Conservation (phyloP, 2,329 filamentous ascomycete genomes). For the Neoascochyta sp. region DNA sequence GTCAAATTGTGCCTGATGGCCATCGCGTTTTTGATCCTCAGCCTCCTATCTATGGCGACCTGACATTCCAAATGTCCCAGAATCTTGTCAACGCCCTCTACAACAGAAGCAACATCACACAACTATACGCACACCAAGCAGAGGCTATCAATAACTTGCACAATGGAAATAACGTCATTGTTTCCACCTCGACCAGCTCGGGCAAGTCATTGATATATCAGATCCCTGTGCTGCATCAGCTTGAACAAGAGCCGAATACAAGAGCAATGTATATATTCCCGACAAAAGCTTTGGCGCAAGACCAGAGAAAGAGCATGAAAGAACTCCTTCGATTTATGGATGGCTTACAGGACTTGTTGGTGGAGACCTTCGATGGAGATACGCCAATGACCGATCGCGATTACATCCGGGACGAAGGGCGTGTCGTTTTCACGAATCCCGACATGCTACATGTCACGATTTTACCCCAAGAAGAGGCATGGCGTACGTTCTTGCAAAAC, state of each 20-base stretch:
- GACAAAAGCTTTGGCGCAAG: conserved; percentile 92
- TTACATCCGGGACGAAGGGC: conserved; percentile 76
- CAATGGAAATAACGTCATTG: conserved; percentile 79
- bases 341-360: conserved; percentile 67
- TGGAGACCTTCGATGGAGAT: conserved; percentile 95
- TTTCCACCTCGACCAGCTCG: conserved; percentile 92
- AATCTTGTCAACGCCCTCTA: conserved; percentile 93
- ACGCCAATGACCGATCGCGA: conserved; percentile 79
- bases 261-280: conserved; percentile 98
- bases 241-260: conserved; percentile 72
- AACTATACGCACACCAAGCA: conserved; percentile 86
- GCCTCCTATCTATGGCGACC: conserved; percentile 72
- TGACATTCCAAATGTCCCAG: conserved; percentile 84
- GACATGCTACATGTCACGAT: conserved; percentile 98
- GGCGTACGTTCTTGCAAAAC: conserved; percentile 85
- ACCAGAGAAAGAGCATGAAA: conserved; percentile 83
- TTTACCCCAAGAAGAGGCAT: conserved; percentile 82
- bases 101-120: conserved; percentile 81
- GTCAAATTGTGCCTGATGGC: conserved; percentile 89
- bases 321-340: conserved; percentile 80
- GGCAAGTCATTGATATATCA: conserved; percentile 99
- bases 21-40: conserved; percentile 89
- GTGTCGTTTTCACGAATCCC: conserved; percentile 95
- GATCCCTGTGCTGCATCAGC: conserved; percentile 79
- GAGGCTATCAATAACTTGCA: conserved; percentile 88